Evolutionary conservation across 164 flowering plant species (phyloP).

Genomic region (Magnolia sinica): DNA sequence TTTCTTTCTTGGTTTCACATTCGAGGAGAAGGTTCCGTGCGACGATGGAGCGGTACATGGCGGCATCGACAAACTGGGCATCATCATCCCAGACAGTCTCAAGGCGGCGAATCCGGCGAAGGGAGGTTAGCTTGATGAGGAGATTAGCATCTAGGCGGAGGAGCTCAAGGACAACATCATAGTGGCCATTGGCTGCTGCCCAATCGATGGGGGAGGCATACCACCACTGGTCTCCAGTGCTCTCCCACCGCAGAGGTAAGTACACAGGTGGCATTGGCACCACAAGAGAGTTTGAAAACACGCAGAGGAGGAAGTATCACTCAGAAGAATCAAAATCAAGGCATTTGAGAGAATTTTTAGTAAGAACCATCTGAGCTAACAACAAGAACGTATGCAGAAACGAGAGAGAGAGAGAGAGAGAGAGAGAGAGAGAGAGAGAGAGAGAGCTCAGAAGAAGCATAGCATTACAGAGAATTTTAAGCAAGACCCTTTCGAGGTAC

Average conservation of each 20-base stretch:
- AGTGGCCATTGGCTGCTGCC: slow-evolving; percentile 91
- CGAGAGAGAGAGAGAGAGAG: background rate
- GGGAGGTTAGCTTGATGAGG: slow-evolving; percentile 86
- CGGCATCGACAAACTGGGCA: slow-evolving; percentile 48
- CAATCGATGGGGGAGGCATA: slow-evolving; percentile 84
- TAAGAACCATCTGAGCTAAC: background rate
- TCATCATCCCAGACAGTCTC: slow-evolving; percentile 93
- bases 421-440: background rate
- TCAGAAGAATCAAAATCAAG: background rate
- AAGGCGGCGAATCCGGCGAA: slow-evolving; percentile 80
- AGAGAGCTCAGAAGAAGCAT: background rate
- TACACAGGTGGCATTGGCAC: slow-evolving; percentile 38
- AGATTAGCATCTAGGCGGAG: slow-evolving; percentile 78
- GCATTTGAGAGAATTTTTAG: background rate
- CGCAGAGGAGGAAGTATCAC: background rate
- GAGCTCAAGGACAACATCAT: slow-evolving; percentile 72
- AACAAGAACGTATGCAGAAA: background rate
- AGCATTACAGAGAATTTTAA: background rate
- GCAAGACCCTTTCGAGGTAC: background rate
- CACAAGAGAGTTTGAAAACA: background rate
- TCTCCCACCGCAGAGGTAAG: slow-evolving; percentile 95
- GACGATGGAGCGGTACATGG: slow-evolving; percentile 54
- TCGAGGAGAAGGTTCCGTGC: slow-evolving; percentile 56
- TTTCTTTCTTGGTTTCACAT: slow-evolving; percentile 36
- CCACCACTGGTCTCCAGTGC: slow-evolving; percentile 98